Base-by-base conservation (phyloP, 352 stramenopile species). In the Saprolegnia diclina region DNA sequence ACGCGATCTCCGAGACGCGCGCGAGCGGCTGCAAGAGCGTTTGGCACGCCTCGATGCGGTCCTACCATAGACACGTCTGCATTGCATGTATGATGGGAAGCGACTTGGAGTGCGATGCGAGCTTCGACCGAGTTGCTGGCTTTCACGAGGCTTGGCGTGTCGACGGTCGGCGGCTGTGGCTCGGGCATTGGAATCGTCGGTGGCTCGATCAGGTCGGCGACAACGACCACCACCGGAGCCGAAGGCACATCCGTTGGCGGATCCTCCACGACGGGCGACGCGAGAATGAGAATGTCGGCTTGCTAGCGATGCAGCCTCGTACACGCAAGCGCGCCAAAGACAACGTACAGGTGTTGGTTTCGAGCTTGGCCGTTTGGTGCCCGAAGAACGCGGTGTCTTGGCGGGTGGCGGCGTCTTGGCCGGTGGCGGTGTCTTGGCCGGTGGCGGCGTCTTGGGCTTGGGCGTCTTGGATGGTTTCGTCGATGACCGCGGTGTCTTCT, bases 1-100 rank as follows among this genome's bases (percentile, higher is more conserved):
- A 69, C 26, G 63, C 63, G 18, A 69, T 69, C 42, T 69, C 63
- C 14, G 74, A 61, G 11, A 54, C 53, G 21, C 62, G 40, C 6
- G 67, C 73, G 14, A 87, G 63, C 24, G 38, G 59, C 3, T 59
- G 44, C 5, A 89, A 72, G 0, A 88, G 73, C 42, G 66, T 56
- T 63, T 88, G 70, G 29, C 83, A 87, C 9, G 69, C 71, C 16
- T 72, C 72, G 11, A 91, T 78, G 0, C 85, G 74, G 48, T 79
- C 62, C 69, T 86, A 71, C 62, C 79, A 6, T 2, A 88, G 5
- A 21, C 21, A 40, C 7, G 5, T 4, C 2, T 22, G 42, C 3
- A n/a, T 4, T 48, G 42, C 3, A 14, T 48, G 29, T 52, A 16
- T 57, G 52, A 21, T 24, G 32, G 13, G 3, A 66, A 16, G 16